A percentile compares a stretch with the other conserved stretches of the same genome.
These are phyloP conservation scores for Mycosphaerelloides madeirae DNA, from an alignment of 2,329 filamentous ascomycete genomes.

Conservation along the genomic window DNA sequence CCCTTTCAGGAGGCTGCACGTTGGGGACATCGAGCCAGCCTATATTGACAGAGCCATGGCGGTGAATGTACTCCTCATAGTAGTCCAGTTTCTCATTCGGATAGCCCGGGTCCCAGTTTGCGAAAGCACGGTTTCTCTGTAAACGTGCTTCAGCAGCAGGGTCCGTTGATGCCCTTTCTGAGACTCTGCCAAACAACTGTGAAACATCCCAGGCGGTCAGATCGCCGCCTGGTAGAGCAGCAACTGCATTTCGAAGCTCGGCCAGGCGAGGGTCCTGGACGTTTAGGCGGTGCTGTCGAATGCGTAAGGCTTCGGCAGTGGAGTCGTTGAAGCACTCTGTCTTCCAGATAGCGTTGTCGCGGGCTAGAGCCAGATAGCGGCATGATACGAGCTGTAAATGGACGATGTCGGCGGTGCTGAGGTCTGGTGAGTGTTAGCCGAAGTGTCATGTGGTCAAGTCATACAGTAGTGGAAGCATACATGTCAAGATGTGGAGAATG, in stretches of 20 bases:
- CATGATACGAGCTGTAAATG: constrained; percentile 65
- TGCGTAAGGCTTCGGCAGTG: constrained; percentile 58
- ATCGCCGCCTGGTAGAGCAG: constrained; percentile 25
- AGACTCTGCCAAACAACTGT: constrained; percentile 15
- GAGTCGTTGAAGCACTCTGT: constrained; percentile 68
- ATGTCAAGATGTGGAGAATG: constrained; percentile 41
- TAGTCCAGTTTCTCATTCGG: constrained; percentile 68
- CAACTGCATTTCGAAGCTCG: constrained; percentile 39
- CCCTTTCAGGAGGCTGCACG: constrained; percentile 35
- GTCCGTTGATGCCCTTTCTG: constrained; percentile 14
- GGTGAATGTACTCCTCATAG: constrained; percentile 85
- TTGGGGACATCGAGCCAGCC: constrained; percentile 69
- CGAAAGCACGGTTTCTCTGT: constrained; percentile 52
- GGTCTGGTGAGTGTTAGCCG: constrained; percentile 42
- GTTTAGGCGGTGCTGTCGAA: constrained; percentile 42
- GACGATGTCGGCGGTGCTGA: constrained; percentile 61
- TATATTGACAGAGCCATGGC: constrained; percentile 67
- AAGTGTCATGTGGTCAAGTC: not conserved
- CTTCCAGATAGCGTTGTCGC: constrained; percentile 75
- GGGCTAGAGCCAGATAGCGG: constrained; percentile 60
- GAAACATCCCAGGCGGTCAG: constrained; percentile 21
- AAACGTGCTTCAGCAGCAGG: constrained; percentile 14
- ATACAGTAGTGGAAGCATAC: constrained; percentile 33
- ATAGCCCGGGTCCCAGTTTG: constrained; percentile 79
- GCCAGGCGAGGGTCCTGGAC: constrained; percentile 41